Conservation (phyloP, 2,329 filamentous ascomycete genomes). For the Phaeosphaeria sp. region DNA sequence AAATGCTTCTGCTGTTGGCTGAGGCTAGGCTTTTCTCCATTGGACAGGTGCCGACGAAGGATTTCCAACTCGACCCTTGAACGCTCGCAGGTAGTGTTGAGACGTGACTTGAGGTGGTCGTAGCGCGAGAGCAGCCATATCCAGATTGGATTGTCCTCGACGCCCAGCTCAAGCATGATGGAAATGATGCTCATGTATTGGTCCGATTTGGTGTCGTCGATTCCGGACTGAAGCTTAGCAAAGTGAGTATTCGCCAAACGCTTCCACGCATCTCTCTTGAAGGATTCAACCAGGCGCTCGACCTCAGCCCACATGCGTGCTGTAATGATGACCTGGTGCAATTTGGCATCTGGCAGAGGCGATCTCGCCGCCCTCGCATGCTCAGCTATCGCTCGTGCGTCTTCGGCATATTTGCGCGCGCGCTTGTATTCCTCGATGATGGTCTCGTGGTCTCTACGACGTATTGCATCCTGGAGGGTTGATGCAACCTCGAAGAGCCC, state of each 20-base stretch:
- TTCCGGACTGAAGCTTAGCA: conserved; percentile 54
- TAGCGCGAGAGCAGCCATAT: conserved; percentile 91
- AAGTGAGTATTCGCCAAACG: conserved; percentile 73
- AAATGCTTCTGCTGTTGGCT: conserved; percentile 77
- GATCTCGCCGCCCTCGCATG: conserved; percentile 56
- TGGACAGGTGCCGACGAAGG: conserved; percentile 79
- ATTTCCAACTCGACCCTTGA: conserved; percentile 92
- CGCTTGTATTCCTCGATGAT: conserved; percentile 86
- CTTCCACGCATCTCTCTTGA: conserved; percentile 91
- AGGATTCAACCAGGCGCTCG: conserved; percentile 80
- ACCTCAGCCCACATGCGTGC: conserved; percentile 96
- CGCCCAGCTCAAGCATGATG: conserved; percentile 88
- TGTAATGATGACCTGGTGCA: conserved; percentile 86
- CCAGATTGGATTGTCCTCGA: conserved; percentile 96
- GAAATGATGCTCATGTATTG: conserved; percentile 93
- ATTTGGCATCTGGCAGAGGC: conserved; percentile 75
- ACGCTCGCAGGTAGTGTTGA: conserved; percentile 80
- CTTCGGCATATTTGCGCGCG: conserved; percentile 81
- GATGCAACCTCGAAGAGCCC: conserved; percentile 83
- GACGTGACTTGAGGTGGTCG: conserved; percentile 86
- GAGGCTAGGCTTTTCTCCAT: conserved; percentile 72
- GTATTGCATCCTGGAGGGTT: conserved; percentile 81
- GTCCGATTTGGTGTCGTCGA: conserved; percentile 65
- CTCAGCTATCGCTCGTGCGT: conserved; percentile 73
- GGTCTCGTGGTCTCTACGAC: conserved; percentile 86